phyloP scores from a whole-genome alignment of 768 basidiomycete genomes.

The Lactifluus volemus region DNA sequence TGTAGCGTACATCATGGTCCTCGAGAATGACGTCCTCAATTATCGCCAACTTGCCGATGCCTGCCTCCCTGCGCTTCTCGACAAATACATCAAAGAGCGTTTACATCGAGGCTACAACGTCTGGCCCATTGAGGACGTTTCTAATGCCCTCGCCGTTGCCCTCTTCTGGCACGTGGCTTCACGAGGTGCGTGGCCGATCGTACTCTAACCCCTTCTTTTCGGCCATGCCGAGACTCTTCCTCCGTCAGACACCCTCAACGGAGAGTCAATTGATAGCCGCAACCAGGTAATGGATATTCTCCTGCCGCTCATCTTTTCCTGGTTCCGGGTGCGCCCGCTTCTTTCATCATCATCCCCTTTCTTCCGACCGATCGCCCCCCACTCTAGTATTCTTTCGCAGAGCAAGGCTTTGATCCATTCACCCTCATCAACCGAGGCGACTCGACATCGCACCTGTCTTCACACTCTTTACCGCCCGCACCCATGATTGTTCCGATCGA shows the following conservation, averaged over 20 bases:
- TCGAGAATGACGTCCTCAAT: constrained; percentile 18
- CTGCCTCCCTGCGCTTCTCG: constrained; percentile 7
- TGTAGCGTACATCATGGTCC: constrained; percentile 15
- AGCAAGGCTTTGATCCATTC: constrained; percentile 12
- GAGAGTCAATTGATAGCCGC: constrained; percentile 14
- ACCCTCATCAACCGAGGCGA: neutral
- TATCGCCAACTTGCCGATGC: constrained; percentile 1
- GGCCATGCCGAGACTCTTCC: neutral
- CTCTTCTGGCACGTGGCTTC: constrained; percentile 20
- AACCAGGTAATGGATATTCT: constrained; percentile 6
- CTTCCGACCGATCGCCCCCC: neutral
- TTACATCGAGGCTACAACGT: constrained; percentile 4
- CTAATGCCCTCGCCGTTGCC: constrained; percentile 15
- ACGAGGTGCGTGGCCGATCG: constrained; percentile 16
- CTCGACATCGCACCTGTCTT: neutral
- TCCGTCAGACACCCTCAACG: constrained; percentile 9
- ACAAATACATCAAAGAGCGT: constrained; percentile 3
- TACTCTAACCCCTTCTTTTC: neutral
- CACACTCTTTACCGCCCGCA: neutral
- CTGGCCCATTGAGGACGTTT: constrained; percentile 15
- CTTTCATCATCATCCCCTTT: neutral
- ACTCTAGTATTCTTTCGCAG: constrained; percentile 14
- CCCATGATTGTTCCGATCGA: constrained; percentile 3
- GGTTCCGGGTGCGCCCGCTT: constrained; percentile 15
- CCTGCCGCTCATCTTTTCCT: constrained; percentile 8